These are phyloP conservation scores for Pyrus bretschneideri DNA, from an alignment of 306 rosid genomes.

Conservation along the genomic window DNA sequence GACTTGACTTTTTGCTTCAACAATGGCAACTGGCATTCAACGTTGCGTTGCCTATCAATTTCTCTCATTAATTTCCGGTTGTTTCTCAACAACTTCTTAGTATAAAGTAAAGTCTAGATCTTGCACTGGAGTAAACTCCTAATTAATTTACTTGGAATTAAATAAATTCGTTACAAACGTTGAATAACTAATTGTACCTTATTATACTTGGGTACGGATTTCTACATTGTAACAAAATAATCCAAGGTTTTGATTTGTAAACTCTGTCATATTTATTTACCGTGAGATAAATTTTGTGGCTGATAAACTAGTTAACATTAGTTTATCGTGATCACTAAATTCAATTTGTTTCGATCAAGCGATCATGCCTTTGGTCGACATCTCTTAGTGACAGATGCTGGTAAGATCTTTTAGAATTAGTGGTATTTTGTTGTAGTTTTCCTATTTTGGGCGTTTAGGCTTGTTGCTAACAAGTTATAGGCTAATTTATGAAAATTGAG, in stretches of 20 bases:
- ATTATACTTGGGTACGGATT: neutral
- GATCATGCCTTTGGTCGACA: too few species aligned
- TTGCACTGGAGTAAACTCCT: neutral
- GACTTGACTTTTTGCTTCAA: neutral
- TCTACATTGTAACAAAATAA: too few species aligned
- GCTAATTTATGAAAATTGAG: neutral
- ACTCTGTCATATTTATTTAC: too few species aligned
- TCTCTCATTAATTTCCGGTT: neutral
- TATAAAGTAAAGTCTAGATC: neutral
- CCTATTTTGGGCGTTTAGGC: neutral
- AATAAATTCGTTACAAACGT: neutral
- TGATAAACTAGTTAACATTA: neutral
- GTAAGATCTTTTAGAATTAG: neutral
- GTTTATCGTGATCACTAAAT: neutral
- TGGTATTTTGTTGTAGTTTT: neutral
- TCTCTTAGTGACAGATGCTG: neutral
- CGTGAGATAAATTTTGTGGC: too few species aligned
- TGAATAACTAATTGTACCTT: neutral
- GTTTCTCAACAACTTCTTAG: neutral
- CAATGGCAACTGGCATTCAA: neutral
- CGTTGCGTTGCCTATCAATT: neutral
- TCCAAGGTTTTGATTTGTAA: neutral
- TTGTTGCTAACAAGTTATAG: neutral
- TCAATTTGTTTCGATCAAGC: neutral
- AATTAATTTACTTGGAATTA: too few species aligned